Evolutionary conservation across 768 basidiomycete genomes (phyloP).

Genomic region (Amanita rimosa): DNA sequence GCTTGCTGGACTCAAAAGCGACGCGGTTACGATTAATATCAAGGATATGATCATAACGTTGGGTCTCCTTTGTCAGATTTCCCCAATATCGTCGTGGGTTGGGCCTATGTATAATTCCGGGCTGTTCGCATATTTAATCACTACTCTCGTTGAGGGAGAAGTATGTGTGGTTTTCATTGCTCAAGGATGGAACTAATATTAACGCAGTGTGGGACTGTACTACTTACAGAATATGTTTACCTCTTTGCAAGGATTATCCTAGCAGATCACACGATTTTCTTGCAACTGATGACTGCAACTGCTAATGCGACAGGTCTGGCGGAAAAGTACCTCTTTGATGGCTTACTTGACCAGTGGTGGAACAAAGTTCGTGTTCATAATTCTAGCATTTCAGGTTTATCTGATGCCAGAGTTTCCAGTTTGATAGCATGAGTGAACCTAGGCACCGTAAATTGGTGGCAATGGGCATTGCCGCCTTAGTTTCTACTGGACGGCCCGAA

Average conservation of each 20-base stretch:
- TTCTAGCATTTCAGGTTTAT: not conserved
- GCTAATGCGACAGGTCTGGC: slow-evolving; percentile 33
- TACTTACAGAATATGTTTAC: slow-evolving; percentile 61
- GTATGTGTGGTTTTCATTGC: slow-evolving; percentile 21
- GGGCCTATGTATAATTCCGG: slow-evolving; percentile 64
- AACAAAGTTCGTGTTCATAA: slow-evolving; percentile 40
- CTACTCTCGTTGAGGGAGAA: slow-evolving; percentile 54
- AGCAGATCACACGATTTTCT: slow-evolving; percentile 54
- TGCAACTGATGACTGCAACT: slow-evolving; percentile 57
- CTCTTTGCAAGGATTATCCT: slow-evolving; percentile 67
- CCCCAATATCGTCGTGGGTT: slow-evolving; percentile 59
- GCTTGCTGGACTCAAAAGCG: slow-evolving; percentile 35
- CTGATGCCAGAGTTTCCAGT: slow-evolving; percentile 29
- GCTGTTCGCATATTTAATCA: slow-evolving; percentile 54
- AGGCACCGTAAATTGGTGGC: slow-evolving; percentile 75
- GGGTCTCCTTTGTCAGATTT: slow-evolving; percentile 48
- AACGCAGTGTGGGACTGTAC: slow-evolving; percentile 25
- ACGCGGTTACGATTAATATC: slow-evolving; percentile 40
- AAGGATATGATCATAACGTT: slow-evolving; percentile 53
- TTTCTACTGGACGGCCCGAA: slow-evolving; percentile 63
- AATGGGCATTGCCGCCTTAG: slow-evolving; percentile 69
- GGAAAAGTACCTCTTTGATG: slow-evolving; percentile 50
- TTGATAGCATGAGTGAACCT: slow-evolving; percentile 85
- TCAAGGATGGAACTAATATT: slow-evolving; percentile 2
- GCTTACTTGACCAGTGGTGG: slow-evolving; percentile 74